Evolutionary conservation across 495 filamentous ascomycete species (phyloP).

Genomic region (Pseudomonodictys pantanalensis): DNA sequence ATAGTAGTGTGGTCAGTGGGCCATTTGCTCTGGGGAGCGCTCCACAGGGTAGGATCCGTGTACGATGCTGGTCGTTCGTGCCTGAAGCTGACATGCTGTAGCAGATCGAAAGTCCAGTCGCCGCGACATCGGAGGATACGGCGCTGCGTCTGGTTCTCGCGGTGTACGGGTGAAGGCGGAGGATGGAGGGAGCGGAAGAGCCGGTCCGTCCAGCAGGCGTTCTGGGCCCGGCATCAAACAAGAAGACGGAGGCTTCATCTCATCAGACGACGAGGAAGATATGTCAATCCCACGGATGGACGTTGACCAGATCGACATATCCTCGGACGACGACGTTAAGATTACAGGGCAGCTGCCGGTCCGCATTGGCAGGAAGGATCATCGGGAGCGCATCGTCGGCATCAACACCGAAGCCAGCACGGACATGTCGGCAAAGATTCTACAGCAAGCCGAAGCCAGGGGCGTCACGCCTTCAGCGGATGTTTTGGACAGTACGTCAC

Average conservation of each 20-base stretch:
- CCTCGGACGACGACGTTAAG: slow-evolving; percentile 34
- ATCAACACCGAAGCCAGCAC: slow-evolving; percentile 55
- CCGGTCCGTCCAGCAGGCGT: not conserved
- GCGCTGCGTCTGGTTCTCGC: slow-evolving; percentile 6
- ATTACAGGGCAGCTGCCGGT: slow-evolving; percentile 41
- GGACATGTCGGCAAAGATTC: slow-evolving; percentile 39
- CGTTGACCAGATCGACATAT: slow-evolving; percentile 39
- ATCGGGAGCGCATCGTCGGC: slow-evolving; percentile 51
- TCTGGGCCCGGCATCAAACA: slow-evolving; percentile 13
- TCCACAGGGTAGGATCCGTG: not conserved
- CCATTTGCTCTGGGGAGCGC: slow-evolving; percentile 37
- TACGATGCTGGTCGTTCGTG: not conserved
- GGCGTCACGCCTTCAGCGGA: slow-evolving; percentile 16
- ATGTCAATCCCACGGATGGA: slow-evolving; percentile 30
- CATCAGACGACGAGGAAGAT: slow-evolving; percentile 36
- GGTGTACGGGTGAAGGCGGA: not conserved
- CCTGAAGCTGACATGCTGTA: too few relatives aligned
- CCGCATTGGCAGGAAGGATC: slow-evolving; percentile 52
- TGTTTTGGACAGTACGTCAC: slow-evolving; percentile 10
- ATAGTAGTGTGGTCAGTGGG: slow-evolving; percentile 24
- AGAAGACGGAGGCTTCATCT: slow-evolving; percentile 40
- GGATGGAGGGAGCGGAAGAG: not conserved
- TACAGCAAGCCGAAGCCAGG: slow-evolving; percentile 16
- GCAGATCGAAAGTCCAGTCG: too few relatives aligned
- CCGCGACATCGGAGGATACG: not conserved